Conservation (phyloP, 352 stramenopile species). For the Ophiocytium majus region DNA sequence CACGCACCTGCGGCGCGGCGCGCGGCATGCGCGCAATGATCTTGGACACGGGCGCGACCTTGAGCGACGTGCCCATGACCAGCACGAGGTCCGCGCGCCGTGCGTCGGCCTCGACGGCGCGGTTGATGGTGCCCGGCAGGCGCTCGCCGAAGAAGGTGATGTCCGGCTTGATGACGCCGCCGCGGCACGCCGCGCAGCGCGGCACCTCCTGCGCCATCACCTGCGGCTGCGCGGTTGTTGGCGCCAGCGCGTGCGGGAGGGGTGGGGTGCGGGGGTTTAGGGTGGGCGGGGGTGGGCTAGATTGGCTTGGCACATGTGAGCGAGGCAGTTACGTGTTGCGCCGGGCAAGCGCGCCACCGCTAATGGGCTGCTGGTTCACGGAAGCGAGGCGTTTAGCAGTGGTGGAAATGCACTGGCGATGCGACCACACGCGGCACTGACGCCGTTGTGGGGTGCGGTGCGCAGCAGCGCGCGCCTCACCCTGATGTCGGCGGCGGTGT, state of each 20-base stretch:
- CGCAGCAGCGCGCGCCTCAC: too few species aligned
- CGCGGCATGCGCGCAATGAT: slow-evolving; percentile 51
- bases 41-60: slow-evolving; percentile 88
- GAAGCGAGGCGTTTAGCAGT: too few species aligned
- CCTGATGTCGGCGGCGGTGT: slow-evolving; percentile 43
- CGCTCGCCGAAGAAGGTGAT: slow-evolving; percentile 57
- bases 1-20: slow-evolving; percentile 40
- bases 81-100: slow-evolving; percentile 77
- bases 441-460: too few species aligned
- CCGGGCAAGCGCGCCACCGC: too few species aligned
- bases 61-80: slow-evolving; percentile 95
- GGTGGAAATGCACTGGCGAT: too few species aligned
- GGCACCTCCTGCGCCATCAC: slow-evolving; percentile 46
- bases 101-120: slow-evolving; percentile 68
- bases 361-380: too few species aligned
- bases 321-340: too few species aligned
- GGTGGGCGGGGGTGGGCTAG: too few species aligned
- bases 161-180: slow-evolving; percentile 69
- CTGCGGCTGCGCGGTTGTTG: not conserved
- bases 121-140: slow-evolving; percentile 68
- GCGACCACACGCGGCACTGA: too few species aligned
- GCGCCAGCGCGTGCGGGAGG: not conserved
- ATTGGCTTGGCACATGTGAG: too few species aligned
- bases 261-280: too few species aligned
- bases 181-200: too few species aligned